Base-by-base conservation (phyloP, 164 flowering plant species). In the Dillenia turbinata region DNA sequence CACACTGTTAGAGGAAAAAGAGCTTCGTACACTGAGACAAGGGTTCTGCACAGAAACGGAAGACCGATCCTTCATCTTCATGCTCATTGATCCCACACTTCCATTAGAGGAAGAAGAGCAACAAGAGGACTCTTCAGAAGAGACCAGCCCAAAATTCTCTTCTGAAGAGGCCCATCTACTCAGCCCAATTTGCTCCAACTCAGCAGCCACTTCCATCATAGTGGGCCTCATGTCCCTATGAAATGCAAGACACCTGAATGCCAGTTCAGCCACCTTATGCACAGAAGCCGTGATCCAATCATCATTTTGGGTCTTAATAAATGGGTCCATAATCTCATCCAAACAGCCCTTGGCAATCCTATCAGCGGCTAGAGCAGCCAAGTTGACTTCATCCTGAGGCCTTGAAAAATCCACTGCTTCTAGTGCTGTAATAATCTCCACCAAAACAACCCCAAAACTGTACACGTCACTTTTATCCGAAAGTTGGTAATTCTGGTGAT, bases 401-500 rank as follows among this genome's bases (percentile, higher is more conserved):
- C 98, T 71, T 11, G 74, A 54, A 60, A 93, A 85, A 66, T 93
- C 98, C 49, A 93, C 92, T 6, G 67, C 96, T 59, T 80, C 85
- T 68, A 83, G 1, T 8, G 77, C 89, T 26, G 97, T 84, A 53
- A 93, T 87, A 65, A 93, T 87, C 89, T 93, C 98, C 44, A 82
- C 81, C 8, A 93, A 84, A 24, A 93, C 92, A 0, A 93, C 98
- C 3, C 97, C 98, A 49, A 93, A 93, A 71, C 98, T 93, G 61
- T 93, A 93, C 19, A 93, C 98, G 60, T 93, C 98, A 49, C 97
- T 88, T 70, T 81, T 90, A 59, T 88, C 92, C 0, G 97, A 88
- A 17, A 93, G 81, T 26, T 87, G 94, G 69, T 81, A 93, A 61
- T 79, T 66, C 59, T 90, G 96, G 63, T 93, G 98, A 69, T 93